These are phyloP conservation scores for Prunus kanzakura DNA, from an alignment of 306 rosid species.

Conservation along the genomic window DNA sequence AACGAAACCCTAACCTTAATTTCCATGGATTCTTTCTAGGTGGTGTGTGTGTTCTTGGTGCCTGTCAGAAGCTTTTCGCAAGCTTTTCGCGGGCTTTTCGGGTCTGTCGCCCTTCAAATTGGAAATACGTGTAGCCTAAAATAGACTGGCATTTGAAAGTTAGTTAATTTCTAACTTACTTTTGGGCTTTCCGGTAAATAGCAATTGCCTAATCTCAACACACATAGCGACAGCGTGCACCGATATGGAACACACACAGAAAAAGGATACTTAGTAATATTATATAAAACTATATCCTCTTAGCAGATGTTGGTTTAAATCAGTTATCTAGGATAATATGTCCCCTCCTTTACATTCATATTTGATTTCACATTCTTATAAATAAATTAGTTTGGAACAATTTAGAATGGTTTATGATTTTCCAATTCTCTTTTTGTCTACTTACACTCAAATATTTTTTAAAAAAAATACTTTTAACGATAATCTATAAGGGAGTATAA, in stretches of 20 bases:
- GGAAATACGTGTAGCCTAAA: conserved; percentile 11
- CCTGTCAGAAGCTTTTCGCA: conserved; percentile 19
- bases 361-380: too few relatives aligned
- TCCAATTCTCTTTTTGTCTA: too few relatives aligned
- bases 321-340: too few relatives aligned
- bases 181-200: not conserved
- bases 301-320: too few relatives aligned
- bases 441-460: too few relatives aligned
- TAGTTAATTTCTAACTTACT: conserved; percentile 6
- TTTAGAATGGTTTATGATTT: too few relatives aligned
- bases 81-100: conserved; percentile 33
- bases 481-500: too few relatives aligned
- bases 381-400: too few relatives aligned
- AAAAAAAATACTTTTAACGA: too few relatives aligned
- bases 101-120: conserved; percentile 3
- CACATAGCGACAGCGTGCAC: not conserved
- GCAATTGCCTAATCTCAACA: not conserved
- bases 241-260: not conserved
- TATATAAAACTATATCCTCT: too few relatives aligned
- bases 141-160: conserved; percentile 25
- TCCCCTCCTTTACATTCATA: too few relatives aligned
- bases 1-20: conserved; percentile 32
- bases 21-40: conserved; percentile 8
- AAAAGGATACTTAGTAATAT: too few relatives aligned
- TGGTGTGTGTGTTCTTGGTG: conserved; percentile 7